Evolutionary conservation across 805 yeast genomes (phyloP).

Genomic region (Nakazawaea molendinolei): DNA sequence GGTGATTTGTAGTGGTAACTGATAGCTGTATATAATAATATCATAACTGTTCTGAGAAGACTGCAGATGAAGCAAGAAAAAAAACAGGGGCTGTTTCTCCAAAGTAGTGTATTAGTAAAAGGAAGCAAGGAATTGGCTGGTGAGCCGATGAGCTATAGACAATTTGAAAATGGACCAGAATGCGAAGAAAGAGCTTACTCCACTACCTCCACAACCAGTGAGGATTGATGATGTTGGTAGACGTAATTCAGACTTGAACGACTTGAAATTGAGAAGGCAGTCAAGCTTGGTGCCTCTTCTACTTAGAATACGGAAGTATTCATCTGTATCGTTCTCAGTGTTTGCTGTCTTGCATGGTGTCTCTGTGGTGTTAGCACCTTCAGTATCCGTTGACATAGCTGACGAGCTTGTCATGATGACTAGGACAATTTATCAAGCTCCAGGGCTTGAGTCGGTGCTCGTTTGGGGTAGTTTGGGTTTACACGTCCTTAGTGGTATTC

Average conservation of each 20-base stretch:
- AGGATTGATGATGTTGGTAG: background rate
- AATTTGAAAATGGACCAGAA: background rate
- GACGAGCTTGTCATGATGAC: constrained; percentile 54
- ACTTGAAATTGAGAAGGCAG: constrained; percentile 5
- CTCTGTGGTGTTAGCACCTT: constrained; percentile 49
- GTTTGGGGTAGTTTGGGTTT: constrained; percentile 37
- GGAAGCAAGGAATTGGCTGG: too few species aligned
- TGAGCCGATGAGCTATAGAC: too few species aligned
- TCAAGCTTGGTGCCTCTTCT: constrained; percentile 17
- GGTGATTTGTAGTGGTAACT: constrained; percentile 2
- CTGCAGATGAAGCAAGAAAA: too few species aligned
- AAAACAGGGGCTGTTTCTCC: too few species aligned
- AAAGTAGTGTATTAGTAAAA: too few species aligned
- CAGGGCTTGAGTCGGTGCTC: constrained; percentile 40
- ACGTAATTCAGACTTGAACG: constrained; percentile 1
- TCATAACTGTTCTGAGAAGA: too few species aligned
- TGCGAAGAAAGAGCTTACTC: background rate
- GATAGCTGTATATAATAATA: too few species aligned
- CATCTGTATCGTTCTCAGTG: constrained; percentile 49
- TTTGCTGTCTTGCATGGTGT: constrained; percentile 54
- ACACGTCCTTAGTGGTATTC: constrained; percentile 52
- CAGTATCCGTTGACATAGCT: constrained; percentile 34
- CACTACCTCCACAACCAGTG: constrained; percentile 3
- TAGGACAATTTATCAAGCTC: constrained; percentile 53
- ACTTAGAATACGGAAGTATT: constrained; percentile 42